phyloP scores from a whole-genome alignment of 306 rosid species.

The Dicorynia guianensis region DNA sequence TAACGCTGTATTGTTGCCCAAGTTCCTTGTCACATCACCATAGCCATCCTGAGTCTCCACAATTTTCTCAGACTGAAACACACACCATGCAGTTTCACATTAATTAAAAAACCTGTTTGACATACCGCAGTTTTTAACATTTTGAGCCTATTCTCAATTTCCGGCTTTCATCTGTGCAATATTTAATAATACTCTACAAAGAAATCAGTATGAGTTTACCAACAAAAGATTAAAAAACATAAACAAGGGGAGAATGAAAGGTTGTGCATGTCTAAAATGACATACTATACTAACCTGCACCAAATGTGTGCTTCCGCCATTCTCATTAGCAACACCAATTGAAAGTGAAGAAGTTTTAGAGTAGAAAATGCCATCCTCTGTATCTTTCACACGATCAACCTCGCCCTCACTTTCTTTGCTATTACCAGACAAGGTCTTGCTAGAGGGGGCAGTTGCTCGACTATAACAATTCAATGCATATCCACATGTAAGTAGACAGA shows the following conservation, averaged over 20 bases:
- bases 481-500: slow-evolving; percentile 30
- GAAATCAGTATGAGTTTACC: not conserved
- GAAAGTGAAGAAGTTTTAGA: slow-evolving; percentile 68
- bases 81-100: slow-evolving; percentile 13
- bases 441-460: slow-evolving; percentile 60
- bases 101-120: not conserved
- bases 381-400: slow-evolving; percentile 50
- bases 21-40: slow-evolving; percentile 47
- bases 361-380: slow-evolving; percentile 45
- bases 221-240: not conserved
- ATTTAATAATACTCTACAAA: not conserved
- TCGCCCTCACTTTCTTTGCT: slow-evolving; percentile 63
- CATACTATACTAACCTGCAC: slow-evolving; percentile 61
- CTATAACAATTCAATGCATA: slow-evolving; percentile 47
- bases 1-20: slow-evolving; percentile 46
- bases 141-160: slow-evolving; percentile 16
- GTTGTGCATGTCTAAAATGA: slow-evolving; percentile 12
- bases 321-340: slow-evolving; percentile 67
- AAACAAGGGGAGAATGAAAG: not conserved
- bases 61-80: slow-evolving; percentile 59
- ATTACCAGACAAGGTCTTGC: slow-evolving; percentile 48
- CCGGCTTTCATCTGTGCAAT: not conserved
- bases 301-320: slow-evolving; percentile 64
- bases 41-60: slow-evolving; percentile 51
- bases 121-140: not conserved